Conservation (phyloP, 179 eudicot genomes). For the Beta lomatogona region DNA sequence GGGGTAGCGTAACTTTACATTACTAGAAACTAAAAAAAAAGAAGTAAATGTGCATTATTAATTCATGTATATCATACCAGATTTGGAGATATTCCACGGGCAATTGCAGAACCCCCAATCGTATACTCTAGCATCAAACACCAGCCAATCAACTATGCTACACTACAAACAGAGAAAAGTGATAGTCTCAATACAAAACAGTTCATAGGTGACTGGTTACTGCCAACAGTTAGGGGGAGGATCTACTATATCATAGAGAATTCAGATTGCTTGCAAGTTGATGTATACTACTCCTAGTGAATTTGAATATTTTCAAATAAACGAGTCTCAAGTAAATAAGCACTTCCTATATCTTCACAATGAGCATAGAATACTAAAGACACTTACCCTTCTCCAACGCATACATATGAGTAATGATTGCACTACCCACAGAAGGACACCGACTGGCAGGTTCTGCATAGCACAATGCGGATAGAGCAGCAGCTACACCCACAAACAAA, state of each 20-base stretch:
- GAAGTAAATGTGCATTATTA: neutral
- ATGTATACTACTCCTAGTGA: neutral
- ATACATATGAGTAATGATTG: slow-evolving; percentile 91
- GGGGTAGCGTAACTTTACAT: too few relatives aligned
- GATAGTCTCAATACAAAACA: neutral
- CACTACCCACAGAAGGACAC: slow-evolving; percentile 97
- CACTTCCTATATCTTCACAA: neutral
- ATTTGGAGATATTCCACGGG: slow-evolving; percentile 99
- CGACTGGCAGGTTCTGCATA: slow-evolving; percentile 98
- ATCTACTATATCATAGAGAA: neutral
- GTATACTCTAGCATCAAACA: slow-evolving; percentile 87
- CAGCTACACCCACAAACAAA: slow-evolving; percentile 86
- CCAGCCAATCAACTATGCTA: slow-evolving; percentile 98
- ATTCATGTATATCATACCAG: slow-evolving; percentile 45
- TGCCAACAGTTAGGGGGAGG: neutral
- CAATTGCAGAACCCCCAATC: slow-evolving; percentile 92
- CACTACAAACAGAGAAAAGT: slow-evolving; percentile 44
- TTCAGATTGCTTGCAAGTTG: neutral
- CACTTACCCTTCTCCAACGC: slow-evolving; percentile 92
- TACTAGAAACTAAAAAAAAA: too few relatives aligned
- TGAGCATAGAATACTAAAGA: neutral
- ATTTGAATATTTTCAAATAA: neutral
- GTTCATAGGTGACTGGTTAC: neutral
- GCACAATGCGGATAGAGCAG: slow-evolving; percentile 96
- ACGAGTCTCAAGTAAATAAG: neutral